Evolutionary conservation across 208 protist species (phyloP).

Genomic region (Crithidia brevicula): DNA sequence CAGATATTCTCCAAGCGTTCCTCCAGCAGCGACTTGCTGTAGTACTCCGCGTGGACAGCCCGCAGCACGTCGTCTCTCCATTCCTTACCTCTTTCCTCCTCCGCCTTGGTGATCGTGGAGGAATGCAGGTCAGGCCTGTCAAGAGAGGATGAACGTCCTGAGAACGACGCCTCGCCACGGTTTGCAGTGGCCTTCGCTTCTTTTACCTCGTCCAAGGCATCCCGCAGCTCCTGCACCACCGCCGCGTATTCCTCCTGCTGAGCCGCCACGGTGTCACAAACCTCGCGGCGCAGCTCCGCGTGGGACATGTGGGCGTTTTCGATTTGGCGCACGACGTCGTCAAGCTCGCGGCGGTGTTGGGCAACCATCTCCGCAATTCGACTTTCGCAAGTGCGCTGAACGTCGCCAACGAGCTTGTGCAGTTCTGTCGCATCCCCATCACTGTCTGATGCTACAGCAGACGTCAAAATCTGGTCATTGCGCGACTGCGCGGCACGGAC

Average conservation of each 20-base stretch:
- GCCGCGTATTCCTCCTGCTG: slow-evolving; percentile 7
- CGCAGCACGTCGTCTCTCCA: slow-evolving; percentile 26
- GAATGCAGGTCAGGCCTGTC: too few species aligned
- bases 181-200: not conserved
- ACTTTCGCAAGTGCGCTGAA: not conserved
- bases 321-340: not conserved
- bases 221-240: not conserved
- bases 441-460: not conserved
- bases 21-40: slow-evolving; percentile 57
- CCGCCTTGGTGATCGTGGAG: not conserved
- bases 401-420: not conserved
- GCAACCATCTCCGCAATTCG: not conserved
- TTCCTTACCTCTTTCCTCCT: not conserved
- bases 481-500: not conserved
- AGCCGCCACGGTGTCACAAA: not conserved
- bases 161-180: not conserved
- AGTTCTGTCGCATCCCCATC: not conserved
- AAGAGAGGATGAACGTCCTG: too few species aligned
- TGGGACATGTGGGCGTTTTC: not conserved
- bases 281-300: slow-evolving; percentile 16
- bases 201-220: slow-evolving; percentile 6
- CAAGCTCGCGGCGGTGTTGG: not conserved
- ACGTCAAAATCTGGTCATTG: too few species aligned
- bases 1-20: slow-evolving; percentile 78
- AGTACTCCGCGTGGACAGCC: slow-evolving; percentile 27